Percentiles rank a stretch among this genome's conserved stretches.
Conservation (phyloP, 2,329 filamentous ascomycete genomes). For the Cladosporium sp. region DNA sequence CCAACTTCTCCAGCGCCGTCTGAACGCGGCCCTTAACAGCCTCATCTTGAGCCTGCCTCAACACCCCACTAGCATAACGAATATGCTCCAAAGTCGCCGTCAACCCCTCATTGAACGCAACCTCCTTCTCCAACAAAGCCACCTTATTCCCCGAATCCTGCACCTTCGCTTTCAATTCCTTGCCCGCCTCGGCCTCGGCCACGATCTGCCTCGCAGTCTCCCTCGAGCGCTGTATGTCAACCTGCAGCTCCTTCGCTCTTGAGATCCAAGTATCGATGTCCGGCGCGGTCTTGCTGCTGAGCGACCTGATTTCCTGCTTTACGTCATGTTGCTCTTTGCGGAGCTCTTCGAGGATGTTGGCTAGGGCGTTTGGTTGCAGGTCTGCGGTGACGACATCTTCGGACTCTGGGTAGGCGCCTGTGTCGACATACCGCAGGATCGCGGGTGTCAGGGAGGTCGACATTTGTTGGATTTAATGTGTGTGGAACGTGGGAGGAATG, state of each 20-base stretch:
- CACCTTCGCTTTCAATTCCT: slow-evolving; percentile 63
- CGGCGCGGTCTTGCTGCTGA: slow-evolving; percentile 75
- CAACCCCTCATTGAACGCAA: slow-evolving; percentile 60
- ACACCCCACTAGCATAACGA: slow-evolving; percentile 50
- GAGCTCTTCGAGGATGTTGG: slow-evolving; percentile 54
- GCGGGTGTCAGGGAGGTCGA: slow-evolving; percentile 54
- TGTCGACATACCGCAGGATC: slow-evolving; percentile 64
- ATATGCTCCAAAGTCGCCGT: slow-evolving; percentile 54
- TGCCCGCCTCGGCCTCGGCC: slow-evolving; percentile 70
- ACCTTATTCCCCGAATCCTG: slow-evolving; percentile 62
- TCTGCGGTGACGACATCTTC: slow-evolving; percentile 58
- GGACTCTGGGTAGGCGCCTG: slow-evolving; percentile 54
- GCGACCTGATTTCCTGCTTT: slow-evolving; percentile 70
- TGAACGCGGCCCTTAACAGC: slow-evolving; percentile 49
- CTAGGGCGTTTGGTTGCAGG: slow-evolving; percentile 52
- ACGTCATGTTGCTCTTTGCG: slow-evolving; percentile 55
- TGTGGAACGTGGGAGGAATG: not conserved
- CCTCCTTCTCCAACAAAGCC: slow-evolving; percentile 58
- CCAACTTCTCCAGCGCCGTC: slow-evolving; percentile 51
- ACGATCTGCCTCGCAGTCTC: slow-evolving; percentile 80
- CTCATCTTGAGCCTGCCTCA: slow-evolving; percentile 50
- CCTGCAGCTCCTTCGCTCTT: slow-evolving; percentile 80
- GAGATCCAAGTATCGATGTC: slow-evolving; percentile 85
- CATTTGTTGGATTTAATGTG: not conserved
- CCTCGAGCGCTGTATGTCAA: slow-evolving; percentile 80